These are phyloP conservation scores for Pseudogymnoascus sp. DNA, from an alignment of 2,329 filamentous ascomycete genomes.

Conservation along the genomic window DNA sequence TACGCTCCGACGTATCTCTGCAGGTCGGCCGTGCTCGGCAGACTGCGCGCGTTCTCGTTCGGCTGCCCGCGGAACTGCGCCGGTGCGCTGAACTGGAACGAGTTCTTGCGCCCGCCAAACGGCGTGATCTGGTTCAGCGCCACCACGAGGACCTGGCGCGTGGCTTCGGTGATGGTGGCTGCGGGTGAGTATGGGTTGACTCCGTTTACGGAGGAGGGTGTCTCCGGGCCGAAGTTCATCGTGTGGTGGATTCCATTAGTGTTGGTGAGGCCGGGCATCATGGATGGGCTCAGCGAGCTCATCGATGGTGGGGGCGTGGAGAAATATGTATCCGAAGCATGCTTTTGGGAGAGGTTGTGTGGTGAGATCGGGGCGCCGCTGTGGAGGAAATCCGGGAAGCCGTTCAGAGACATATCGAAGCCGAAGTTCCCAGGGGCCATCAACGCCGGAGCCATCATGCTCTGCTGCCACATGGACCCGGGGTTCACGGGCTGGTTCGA, in stretches of 20 bases:
- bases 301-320: slow-evolving; percentile 68
- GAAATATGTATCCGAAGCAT: slow-evolving; percentile 66
- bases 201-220: slow-evolving; percentile 61
- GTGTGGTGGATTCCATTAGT: slow-evolving; percentile 53
- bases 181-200: slow-evolving; percentile 49
- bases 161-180: slow-evolving; percentile 57
- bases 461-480: slow-evolving; percentile 59
- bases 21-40: slow-evolving; percentile 77
- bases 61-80: slow-evolving; percentile 40
- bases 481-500: slow-evolving; percentile 52
- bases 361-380: slow-evolving; percentile 67
- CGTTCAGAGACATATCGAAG: slow-evolving; percentile 63
- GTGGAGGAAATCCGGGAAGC: slow-evolving; percentile 68
- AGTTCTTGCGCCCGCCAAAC: slow-evolving; percentile 55
- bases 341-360: slow-evolving; percentile 63
- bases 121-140: slow-evolving; percentile 47
- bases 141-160: slow-evolving; percentile 51
- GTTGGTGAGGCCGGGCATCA: slow-evolving; percentile 55
- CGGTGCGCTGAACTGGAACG: slow-evolving; percentile 47
- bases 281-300: slow-evolving; percentile 62
- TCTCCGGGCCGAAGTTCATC: slow-evolving; percentile 63
- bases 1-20: slow-evolving; percentile 88
- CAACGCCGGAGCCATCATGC: slow-evolving; percentile 60
- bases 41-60: slow-evolving; percentile 44
- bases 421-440: slow-evolving; percentile 55